A percentile compares a stretch with the other conserved stretches of the same genome.
Evolutionary conservation across 305 asterid species (phyloP).

Genomic region (Plantago lanceolata): DNA sequence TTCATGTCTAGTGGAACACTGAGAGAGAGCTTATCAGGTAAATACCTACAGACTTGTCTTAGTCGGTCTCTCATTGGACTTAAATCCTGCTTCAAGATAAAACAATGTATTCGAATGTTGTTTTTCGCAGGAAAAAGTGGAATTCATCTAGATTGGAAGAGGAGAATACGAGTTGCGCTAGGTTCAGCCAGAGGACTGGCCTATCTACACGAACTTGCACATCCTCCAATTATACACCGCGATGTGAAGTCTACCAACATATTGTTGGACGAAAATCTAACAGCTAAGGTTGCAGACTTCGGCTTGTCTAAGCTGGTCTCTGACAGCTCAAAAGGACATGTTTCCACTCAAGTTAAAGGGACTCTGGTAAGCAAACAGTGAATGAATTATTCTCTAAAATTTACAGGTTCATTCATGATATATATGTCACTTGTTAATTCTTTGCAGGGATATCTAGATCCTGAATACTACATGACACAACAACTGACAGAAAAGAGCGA

Average conservation of each 20-base stretch:
- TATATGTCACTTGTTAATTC: background rate
- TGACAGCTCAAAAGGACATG: conserved; percentile 72
- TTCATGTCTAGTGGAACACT: conserved; percentile 81
- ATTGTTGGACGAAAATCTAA: conserved; percentile 69
- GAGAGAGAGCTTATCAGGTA: conserved; percentile 72
- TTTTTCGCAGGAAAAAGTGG: conserved; percentile 57
- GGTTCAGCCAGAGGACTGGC: conserved; percentile 97
- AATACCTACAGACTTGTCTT: background rate
- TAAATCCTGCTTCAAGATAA: conserved; percentile 1
- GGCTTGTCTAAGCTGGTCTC: conserved; percentile 92
- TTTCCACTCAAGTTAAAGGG: conserved; percentile 96
- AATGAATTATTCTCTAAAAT: background rate
- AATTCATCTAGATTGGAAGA: conserved; percentile 76
- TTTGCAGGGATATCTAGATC: conserved; percentile 81
- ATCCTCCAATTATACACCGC: conserved; percentile 89
- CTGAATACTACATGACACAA: conserved; percentile 86
- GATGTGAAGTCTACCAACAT: conserved; percentile 85
- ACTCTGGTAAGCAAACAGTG: conserved; percentile 53
- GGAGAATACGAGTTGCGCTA: conserved; percentile 67
- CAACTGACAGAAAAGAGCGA: conserved; percentile 85
- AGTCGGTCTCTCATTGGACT: background rate
- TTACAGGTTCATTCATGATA: background rate
- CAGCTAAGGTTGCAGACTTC: conserved; percentile 93
- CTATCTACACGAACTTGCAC: conserved; percentile 80
- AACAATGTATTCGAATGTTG: background rate